These are phyloP conservation scores for Akanthomyces muscarius DNA, from an alignment of 2,329 filamentous ascomycete genomes.

Conservation along the genomic window DNA sequence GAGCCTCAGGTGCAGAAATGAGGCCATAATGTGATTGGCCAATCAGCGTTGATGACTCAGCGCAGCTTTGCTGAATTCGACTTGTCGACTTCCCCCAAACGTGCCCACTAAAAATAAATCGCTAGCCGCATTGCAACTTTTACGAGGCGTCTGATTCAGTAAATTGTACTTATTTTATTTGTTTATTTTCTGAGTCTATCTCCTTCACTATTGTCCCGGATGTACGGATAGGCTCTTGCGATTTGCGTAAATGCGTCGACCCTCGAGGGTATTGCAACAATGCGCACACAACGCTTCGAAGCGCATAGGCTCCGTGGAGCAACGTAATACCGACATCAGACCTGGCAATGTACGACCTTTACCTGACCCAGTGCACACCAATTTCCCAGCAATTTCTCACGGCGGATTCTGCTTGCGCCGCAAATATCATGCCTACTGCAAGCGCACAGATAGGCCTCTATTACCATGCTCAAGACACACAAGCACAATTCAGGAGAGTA, in stretches of 20 bases:
- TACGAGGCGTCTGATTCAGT: background rate
- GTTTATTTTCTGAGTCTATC: background rate
- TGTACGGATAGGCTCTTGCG: background rate
- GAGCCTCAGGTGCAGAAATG: constrained; percentile 31
- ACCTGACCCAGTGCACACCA: background rate
- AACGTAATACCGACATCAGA: background rate
- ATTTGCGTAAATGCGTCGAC: constrained; percentile 11
- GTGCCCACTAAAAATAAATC: background rate
- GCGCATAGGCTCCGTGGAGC: background rate
- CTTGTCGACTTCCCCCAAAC: background rate
- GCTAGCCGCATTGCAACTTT: background rate
- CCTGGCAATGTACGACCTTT: background rate
- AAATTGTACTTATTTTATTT: background rate
- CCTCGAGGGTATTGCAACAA: constrained; percentile 8
- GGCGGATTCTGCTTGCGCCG: background rate
- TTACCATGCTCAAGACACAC: background rate
- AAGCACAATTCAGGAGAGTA: background rate
- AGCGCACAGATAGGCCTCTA: background rate
- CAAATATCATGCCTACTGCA: background rate
- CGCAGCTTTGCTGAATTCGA: constrained; percentile 26
- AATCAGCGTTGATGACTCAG: constrained; percentile 33
- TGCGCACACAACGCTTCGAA: constrained; percentile 3
- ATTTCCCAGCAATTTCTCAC: too few relatives aligned
- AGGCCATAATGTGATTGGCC: constrained; percentile 37
- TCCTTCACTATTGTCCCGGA: background rate